Conservation (phyloP, 164 flowering plant species). For the Vitis vinifera region ASM3070453v1 NC_081812.1:19074501-19075000, state of each 20-base stretch:
- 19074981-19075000: constrained; percentile 95
- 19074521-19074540: constrained; percentile 99
- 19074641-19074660: no score
- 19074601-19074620: no score
- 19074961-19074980: constrained; percentile 55
- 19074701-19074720: neutral
- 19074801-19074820: constrained; percentile 80
- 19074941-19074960: neutral
- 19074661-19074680: neutral
- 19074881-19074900: neutral
- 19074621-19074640: no score
- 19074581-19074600: no score
- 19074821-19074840: constrained; percentile 87
- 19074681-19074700: neutral
- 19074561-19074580: no score
- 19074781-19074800: constrained; percentile 94
- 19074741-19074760: neutral
- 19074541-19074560: constrained; percentile 44
- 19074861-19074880: constrained; percentile 9
- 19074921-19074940: neutral
- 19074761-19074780: constrained; percentile 79
- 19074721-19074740: neutral
- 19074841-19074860: constrained; percentile 94
- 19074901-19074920: neutral
- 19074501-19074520: constrained; percentile 94